These are phyloP conservation scores for Colletotrichum theobromicola DNA, from an alignment of 2,329 filamentous ascomycete genomes.

Conservation along the genomic window DNA sequence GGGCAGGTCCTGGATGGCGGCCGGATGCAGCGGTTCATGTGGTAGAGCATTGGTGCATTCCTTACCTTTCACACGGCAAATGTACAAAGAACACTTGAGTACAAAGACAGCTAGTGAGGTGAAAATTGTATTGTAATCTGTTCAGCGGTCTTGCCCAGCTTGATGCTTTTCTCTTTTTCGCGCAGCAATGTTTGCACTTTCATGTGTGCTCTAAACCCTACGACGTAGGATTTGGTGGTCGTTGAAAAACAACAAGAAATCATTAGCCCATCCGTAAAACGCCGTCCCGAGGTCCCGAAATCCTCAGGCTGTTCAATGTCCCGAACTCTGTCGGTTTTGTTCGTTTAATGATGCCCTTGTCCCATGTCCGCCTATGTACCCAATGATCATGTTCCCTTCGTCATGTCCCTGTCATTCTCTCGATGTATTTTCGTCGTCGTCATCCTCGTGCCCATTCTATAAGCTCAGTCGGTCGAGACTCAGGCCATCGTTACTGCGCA, in stretches of 20 bases:
- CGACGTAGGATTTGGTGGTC: neutral
- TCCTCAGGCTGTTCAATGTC: neutral
- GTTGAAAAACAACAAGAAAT: neutral
- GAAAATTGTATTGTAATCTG: neutral
- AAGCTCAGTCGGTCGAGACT: conserved; percentile 79
- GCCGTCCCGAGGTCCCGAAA: neutral
- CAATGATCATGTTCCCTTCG: neutral
- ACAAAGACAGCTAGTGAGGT: neutral
- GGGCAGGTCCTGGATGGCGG: conserved; percentile 60
- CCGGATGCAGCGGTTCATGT: conserved; percentile 79
- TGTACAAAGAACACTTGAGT: neutral
- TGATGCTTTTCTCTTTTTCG: conserved; percentile 10
- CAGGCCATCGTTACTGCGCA: conserved; percentile 75
- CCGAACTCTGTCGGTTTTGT: neutral
- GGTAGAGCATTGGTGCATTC: conserved; percentile 53
- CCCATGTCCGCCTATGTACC: conserved; percentile 2
- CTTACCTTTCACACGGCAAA: too few relatives aligned
- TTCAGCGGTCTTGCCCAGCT: neutral
- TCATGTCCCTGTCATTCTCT: neutral
- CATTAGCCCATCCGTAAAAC: conserved; percentile 7
- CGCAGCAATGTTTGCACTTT: neutral
- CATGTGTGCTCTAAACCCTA: conserved; percentile 7
- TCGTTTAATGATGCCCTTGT: conserved; percentile 3
- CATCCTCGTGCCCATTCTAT: conserved; percentile 39
- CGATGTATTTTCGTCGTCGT: neutral